Base-by-base conservation (phyloP, 106 monocot species). In the Amphibolis antarctica region DNA sequence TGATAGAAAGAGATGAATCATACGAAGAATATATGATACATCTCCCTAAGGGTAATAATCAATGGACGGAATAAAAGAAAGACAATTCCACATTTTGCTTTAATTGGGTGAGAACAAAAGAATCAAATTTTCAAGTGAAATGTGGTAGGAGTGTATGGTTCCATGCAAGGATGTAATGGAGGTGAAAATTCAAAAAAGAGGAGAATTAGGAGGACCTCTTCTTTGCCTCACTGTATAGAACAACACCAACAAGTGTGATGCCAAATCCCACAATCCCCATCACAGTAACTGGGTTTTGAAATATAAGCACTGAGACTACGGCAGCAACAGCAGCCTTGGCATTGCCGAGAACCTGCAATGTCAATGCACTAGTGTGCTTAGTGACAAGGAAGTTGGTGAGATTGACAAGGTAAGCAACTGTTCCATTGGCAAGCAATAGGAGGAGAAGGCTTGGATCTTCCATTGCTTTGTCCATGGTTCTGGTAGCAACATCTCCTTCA, bases 311-410 rank as follows among this genome's bases (percentile, higher is more conserved):
- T 28, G 66, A 66, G 28, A 73, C 73, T 4, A 73, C 73, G 11
- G 73, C 59, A 2, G 73, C 73, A 14, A 73, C 73, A 0, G 73
- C 73, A 0, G 65, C 65, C 58, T 73, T 73, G 6, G 73, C 73
- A 21, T 73, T 73, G 23, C 73, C 73, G 3, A 73, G 73, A 30
- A 74, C 74, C 67, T 74, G 74, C 27, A 74, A 25, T 5, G 74
- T 74, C 7, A 74, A 59, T 14, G 74, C 74, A 25, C 74, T 67
- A 22, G 74, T 74, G 43, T 74, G 74, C 28, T 74, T 74, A 31
- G 74, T 74, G 5, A 74, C 74, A 17, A 74, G 44, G 58, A 74
- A 74, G 28, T 74, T 74, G 13, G 74, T 74, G 43, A 74, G 59
- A 47, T 74, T 74, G 14, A 74, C 74, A 23, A 74, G 59, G 59